These are phyloP conservation scores for Diplodia corticola DNA, from an alignment of 2,329 filamentous ascomycete genomes.

Conservation along the genomic window DNA sequence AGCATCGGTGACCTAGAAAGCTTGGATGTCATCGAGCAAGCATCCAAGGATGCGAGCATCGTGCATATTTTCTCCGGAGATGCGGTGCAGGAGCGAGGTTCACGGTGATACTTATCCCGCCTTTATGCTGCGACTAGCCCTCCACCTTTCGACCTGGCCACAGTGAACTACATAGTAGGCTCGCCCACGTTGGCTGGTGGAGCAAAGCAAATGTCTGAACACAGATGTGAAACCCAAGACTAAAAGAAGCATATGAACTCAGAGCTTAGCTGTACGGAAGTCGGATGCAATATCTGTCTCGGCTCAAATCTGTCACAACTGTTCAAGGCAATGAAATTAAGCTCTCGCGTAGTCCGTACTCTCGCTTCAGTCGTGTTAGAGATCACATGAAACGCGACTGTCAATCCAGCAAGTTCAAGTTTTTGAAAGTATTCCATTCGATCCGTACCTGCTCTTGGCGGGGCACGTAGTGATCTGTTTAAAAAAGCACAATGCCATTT, in stretches of 20 bases:
- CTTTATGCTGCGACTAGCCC: too few relatives aligned
- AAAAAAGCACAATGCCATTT: not conserved
- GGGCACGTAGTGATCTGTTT: not conserved
- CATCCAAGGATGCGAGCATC: not conserved
- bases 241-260: too few relatives aligned
- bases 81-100: constrained; percentile 52
- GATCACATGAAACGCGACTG: not conserved
- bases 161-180: too few relatives aligned
- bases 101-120: too few relatives aligned
- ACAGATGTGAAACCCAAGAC: too few relatives aligned
- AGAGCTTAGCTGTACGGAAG: too few relatives aligned
- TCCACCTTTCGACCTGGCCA: too few relatives aligned
- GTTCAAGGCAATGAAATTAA: not conserved
- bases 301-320: too few relatives aligned
- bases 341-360: not conserved
- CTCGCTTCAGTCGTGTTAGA: not conserved
- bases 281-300: too few relatives aligned
- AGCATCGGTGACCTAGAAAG: constrained; percentile 9
- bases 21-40: constrained; percentile 4
- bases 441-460: constrained; percentile 8
- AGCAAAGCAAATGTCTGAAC: too few relatives aligned
- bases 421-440: constrained; percentile 2
- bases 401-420: not conserved
- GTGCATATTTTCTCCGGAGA: too few relatives aligned
- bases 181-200: too few relatives aligned